Evolutionary conservation across 306 rosid genomes (phyloP).

Genomic region (Fragaria iinumae): DNA sequence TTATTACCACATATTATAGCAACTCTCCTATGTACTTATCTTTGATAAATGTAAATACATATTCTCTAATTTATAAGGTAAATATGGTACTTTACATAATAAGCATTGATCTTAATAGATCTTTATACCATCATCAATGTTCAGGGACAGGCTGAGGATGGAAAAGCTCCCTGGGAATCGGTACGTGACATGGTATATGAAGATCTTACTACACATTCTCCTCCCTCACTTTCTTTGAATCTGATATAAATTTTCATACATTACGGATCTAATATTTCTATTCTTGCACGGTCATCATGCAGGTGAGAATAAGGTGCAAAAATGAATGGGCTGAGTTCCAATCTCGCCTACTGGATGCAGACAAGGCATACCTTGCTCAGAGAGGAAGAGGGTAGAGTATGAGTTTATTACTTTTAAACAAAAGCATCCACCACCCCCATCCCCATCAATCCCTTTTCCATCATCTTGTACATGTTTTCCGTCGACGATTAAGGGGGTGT

Average conservation of each 20-base stretch:
- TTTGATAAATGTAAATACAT: not conserved
- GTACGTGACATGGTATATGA: constrained; percentile 46
- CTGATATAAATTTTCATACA: not conserved
- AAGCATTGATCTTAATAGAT: not conserved
- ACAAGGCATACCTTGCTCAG: constrained; percentile 46
- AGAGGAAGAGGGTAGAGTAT: constrained; percentile 32
- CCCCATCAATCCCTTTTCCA: not conserved
- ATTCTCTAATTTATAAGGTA: not conserved
- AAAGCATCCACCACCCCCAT: constrained; percentile 6
- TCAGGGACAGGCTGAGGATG: constrained; percentile 70
- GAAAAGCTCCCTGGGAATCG: constrained; percentile 68
- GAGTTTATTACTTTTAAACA: not conserved
- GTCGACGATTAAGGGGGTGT: constrained; percentile 22
- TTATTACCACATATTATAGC: constrained; percentile 1
- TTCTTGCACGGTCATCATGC: constrained; percentile 30
- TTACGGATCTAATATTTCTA: not conserved
- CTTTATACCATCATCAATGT: constrained; percentile 22
- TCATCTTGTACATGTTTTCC: constrained; percentile 41
- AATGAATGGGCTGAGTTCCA: constrained; percentile 92
- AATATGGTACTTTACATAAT: not conserved
- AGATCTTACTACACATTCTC: not conserved
- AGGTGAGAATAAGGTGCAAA: constrained; percentile 89
- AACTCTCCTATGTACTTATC: not conserved
- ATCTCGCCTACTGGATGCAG: constrained; percentile 68
- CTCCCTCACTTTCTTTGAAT: not conserved